Conservation (phyloP, 2,329 filamentous ascomycete genomes). For the Sclerotinia trifoliorum region DNA sequence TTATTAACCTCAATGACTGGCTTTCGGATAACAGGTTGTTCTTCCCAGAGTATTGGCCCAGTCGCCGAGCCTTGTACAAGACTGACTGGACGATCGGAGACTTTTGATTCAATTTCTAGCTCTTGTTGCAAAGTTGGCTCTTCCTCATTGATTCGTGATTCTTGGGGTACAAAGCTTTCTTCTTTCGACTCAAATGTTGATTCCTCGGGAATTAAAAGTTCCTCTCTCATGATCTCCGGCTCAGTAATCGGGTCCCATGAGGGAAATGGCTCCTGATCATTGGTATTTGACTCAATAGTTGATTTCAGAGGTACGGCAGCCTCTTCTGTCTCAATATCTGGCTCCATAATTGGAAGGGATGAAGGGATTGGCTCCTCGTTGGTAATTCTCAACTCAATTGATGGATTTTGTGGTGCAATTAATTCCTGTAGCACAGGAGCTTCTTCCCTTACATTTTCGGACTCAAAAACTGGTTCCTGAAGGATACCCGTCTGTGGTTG, state of each 20-base stretch:
- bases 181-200: not conserved
- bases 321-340: not conserved
- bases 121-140: not conserved
- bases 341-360: not conserved
- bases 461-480: slow-evolving; percentile 2
- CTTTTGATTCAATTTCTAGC: not conserved
- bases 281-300: not conserved
- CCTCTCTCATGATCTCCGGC: not conserved
- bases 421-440: not conserved
- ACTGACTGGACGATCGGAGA: not conserved
- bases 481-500: not conserved
- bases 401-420: not conserved
- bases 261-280: not conserved
- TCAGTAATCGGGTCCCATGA: not conserved
- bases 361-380: not conserved
- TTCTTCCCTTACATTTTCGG: not conserved
- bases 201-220: not conserved
- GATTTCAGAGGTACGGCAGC: not conserved
- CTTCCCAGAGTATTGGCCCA: not conserved
- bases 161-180: slow-evolving; percentile 12
- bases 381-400: not conserved
- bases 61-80: not conserved
- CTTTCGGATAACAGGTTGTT: not conserved
- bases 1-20: not conserved
- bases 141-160: not conserved